phyloP scores from a whole-genome alignment of 106 monocot genomes.

The Allium fistulosum region DNA sequence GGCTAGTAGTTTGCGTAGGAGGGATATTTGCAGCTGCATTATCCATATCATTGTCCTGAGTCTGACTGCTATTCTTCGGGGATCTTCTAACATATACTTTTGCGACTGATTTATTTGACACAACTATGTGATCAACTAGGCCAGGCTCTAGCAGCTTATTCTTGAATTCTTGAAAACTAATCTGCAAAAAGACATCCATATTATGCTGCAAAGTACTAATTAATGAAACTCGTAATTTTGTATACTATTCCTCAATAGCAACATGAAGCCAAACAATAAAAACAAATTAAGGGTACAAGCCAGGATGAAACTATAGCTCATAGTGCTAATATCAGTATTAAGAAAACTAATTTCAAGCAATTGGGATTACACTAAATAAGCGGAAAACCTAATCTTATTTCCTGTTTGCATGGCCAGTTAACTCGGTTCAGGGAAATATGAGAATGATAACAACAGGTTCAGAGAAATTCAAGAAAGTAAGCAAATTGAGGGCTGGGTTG shows the following conservation, averaged over 20 bases:
- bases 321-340: background rate
- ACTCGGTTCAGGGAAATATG: too few relatives aligned
- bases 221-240: too few relatives aligned
- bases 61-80: slow-evolving; percentile 34
- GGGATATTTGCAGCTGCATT: slow-evolving; percentile 27
- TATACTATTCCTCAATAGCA: too few relatives aligned
- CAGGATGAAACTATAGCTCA: background rate
- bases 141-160: slow-evolving; percentile 88
- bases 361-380: too few relatives aligned
- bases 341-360: background rate
- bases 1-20: slow-evolving; percentile 24
- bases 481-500: too few relatives aligned
- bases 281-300: too few relatives aligned
- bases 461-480: too few relatives aligned
- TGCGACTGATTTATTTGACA: slow-evolving; percentile 91
- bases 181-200: slow-evolving; percentile 39
- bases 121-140: slow-evolving; percentile 87
- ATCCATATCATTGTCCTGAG: slow-evolving; percentile 40
- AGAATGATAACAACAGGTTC: too few relatives aligned
- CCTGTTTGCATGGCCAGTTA: too few relatives aligned
- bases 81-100: slow-evolving; percentile 85
- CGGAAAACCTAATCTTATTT: too few relatives aligned
- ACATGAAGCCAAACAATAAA: too few relatives aligned
- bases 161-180: slow-evolving; percentile 99
- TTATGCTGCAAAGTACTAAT: background rate